Evolutionary conservation across 1,139 yeast genomes (phyloP), one percentile per base, ranked within the genome.

Genomic region (Geotrichum siamense): DNA sequence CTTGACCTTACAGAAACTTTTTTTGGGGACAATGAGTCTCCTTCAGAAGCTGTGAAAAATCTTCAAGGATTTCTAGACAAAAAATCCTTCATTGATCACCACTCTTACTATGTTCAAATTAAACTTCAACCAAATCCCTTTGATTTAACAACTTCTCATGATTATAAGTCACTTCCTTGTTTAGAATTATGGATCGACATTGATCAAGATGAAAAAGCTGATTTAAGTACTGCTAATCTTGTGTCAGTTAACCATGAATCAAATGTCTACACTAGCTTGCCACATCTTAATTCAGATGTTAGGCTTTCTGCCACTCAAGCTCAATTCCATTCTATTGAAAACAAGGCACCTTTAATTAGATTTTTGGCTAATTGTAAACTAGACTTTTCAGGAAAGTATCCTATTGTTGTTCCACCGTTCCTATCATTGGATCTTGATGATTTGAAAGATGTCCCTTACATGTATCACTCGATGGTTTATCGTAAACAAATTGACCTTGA

Each of bases 101-200:
- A 65, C 44, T 55, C 62, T 12, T 66, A 68, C 49, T 58, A 61
- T 25, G 62, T 73, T 13, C 80, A 76, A 55, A 53, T 76, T 50
- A 67, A 65, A 51, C 72, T 76, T 49, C 55, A 67, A n/a, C 81
- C 82, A 0, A 62, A 72, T 8, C 69, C 75, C 8, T 64, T 60
- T 27, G 39, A 47, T 30, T 46, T 36, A 5, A 54, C 48, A 10
- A 51, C 53, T 6, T 28, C 43, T 20, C n/a, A 27, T 9, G 17
- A 37, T 21, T 49, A 50, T n/a, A 55, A 53, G 12, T 56, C 62
- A 40, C 67, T 67, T 44, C 81, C 82, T 0, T 75, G 79, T 0
- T 62, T 77, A 2, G 82, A 77, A 54, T 61, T 77, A 40, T 74
- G 79, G 76, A 61, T 72, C 43, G 73, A 70, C 37, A 58, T 75